Percentiles rank a stretch among this genome's conserved stretches.
These are phyloP conservation scores for Chrysopogon serrulatus DNA, from an alignment of 176 grass and related monocot genomes.

Conservation along the genomic window DNA sequence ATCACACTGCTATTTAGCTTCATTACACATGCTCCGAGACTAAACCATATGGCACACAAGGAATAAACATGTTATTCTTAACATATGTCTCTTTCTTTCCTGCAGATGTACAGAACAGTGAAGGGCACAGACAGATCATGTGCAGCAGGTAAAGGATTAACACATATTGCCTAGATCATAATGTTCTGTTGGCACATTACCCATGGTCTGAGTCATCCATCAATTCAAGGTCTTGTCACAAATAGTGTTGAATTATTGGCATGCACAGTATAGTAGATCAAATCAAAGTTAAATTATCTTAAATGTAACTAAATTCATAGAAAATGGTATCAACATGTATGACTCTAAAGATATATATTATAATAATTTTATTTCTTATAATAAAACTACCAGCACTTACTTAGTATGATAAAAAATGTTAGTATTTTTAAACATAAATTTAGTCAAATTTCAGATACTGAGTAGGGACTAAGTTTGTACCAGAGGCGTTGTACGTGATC, in stretches of 20 bases:
- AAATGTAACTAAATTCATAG: not conserved
- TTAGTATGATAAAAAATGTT: not conserved
- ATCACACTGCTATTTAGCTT: not conserved
- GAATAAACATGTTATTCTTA: not conserved
- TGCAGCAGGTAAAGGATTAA: constrained; percentile 35
- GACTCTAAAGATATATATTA: not conserved
- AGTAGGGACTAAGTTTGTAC: not conserved
- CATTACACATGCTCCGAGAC: not conserved
- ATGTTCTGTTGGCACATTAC: not conserved
- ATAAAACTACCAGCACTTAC: not conserved
- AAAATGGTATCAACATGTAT: not conserved
- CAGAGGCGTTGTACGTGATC: not conserved
- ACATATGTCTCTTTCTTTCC: not conserved
- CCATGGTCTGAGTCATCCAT: not conserved
- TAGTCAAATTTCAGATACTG: not conserved
- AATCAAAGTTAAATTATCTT: too few species aligned
- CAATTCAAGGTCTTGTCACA: constrained; percentile 20
- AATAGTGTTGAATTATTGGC: constrained; percentile 34
- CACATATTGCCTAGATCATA: constrained; percentile 31
- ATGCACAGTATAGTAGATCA: not conserved
- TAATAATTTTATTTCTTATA: not conserved
- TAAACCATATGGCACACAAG: constrained; percentile 4
- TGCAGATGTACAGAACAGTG: constrained; percentile 99
- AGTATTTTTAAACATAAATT: not conserved
- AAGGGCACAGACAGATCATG: constrained; percentile 84